Conservation (phyloP, 2,329 filamentous ascomycete genomes). For the Setomelanomma holmii region DNA sequence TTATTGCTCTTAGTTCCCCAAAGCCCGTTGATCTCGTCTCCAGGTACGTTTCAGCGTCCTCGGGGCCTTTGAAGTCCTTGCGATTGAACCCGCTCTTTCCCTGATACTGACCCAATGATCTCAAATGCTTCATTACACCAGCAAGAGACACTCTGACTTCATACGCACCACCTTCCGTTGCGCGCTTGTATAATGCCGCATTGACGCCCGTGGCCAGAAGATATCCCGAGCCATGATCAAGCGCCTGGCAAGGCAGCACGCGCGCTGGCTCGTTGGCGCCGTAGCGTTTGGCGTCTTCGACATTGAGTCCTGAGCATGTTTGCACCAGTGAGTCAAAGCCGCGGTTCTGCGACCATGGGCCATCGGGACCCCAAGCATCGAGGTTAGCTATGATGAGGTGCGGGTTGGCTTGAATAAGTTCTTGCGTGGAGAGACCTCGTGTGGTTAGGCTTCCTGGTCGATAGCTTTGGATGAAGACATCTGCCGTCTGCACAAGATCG, state of each 20-base stretch:
- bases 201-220: conserved; percentile 62
- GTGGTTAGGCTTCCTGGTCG: conserved; percentile 57
- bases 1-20: conserved; percentile 57
- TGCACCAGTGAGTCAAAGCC: conserved; percentile 66
- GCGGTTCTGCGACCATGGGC: conserved; percentile 56
- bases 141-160: conserved; percentile 64
- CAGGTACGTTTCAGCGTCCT: conserved; percentile 47
- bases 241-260: conserved; percentile 61
- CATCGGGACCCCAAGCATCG: conserved; percentile 60
- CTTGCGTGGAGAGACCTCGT: conserved; percentile 51
- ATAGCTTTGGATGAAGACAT: conserved; percentile 63
- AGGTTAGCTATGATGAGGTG: conserved; percentile 60
- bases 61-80: conserved; percentile 38
- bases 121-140: conserved; percentile 63
- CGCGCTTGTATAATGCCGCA: conserved; percentile 59
- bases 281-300: conserved; percentile 60
- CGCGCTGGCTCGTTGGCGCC: conserved; percentile 51
- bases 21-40: conserved; percentile 57
- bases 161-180: conserved; percentile 56
- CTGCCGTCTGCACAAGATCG: conserved; percentile 56
- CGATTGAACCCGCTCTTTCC: conserved; percentile 54
- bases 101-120: conserved; percentile 61
- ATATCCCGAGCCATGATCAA: conserved; percentile 65
- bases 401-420: conserved; percentile 51
- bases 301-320: conserved; percentile 63